A percentile compares a stretch with the other conserved stretches of the same genome.
phyloP scores from a whole-genome alignment of 139 green algal genomes.

The Limnomonas spitsbergensis region DNA sequence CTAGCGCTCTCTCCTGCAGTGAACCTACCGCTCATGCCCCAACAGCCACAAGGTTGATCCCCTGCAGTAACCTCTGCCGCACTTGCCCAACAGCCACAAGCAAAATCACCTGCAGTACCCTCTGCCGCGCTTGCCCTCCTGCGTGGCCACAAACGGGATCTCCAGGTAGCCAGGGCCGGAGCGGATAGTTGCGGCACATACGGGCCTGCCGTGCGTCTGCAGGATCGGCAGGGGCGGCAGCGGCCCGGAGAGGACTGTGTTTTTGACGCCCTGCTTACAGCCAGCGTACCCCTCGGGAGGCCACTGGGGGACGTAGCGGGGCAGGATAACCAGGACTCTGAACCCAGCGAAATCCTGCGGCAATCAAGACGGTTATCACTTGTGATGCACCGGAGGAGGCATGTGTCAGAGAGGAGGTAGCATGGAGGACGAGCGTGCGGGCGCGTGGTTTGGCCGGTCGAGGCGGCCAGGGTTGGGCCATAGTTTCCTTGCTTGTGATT shows the following conservation, averaged over 20 bases:
- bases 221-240: slow-evolving; percentile 52
- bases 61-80: too few species aligned
- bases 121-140: slow-evolving; percentile 64
- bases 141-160: slow-evolving; percentile 85
- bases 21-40: too few species aligned
- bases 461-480: too few species aligned
- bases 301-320: slow-evolving; percentile 69
- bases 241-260: slow-evolving; percentile 51
- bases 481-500: too few species aligned
- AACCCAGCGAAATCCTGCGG: slow-evolving; percentile 89
- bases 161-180: slow-evolving; percentile 77
- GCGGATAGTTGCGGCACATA: slow-evolving; percentile 83
- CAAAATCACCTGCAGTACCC: slow-evolving; percentile 81
- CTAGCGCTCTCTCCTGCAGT: too few species aligned
- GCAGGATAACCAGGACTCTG: slow-evolving; percentile 69
- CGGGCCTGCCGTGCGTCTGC: slow-evolving; percentile 67
- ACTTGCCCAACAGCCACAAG: too few species aligned
- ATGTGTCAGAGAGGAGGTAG: too few species aligned
- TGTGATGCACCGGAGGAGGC: too few species aligned
- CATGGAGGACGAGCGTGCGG: too few species aligned
- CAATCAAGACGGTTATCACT: too few species aligned
- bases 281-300: slow-evolving; percentile 56
- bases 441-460: too few species aligned
- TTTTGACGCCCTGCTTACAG: slow-evolving; percentile 9
- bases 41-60: too few species aligned